These are phyloP conservation scores for Leptodontidium sp. DNA, from an alignment of 2,329 filamentous ascomycete species.

Conservation along the genomic window DNA sequence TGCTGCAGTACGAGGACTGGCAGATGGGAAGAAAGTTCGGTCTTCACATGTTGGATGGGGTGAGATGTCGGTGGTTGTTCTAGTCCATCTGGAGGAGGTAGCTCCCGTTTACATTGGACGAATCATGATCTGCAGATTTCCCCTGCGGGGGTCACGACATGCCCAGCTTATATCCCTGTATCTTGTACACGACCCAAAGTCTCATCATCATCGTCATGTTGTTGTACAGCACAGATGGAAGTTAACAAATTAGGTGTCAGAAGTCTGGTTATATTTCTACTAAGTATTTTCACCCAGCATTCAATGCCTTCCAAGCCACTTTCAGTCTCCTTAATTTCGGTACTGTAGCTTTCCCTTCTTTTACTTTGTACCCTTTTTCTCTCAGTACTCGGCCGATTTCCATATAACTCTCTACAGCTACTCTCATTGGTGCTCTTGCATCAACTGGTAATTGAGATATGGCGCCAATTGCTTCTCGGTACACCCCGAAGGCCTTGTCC, in stretches of 20 bases:
- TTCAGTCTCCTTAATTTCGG: slow-evolving; percentile 56
- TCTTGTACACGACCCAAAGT: not conserved
- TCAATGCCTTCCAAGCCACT: slow-evolving; percentile 66
- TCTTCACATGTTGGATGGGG: slow-evolving; percentile 37
- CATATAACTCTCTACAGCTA: slow-evolving; percentile 79
- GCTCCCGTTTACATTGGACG: slow-evolving; percentile 20
- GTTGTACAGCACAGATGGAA: not conserved
- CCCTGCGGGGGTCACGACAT: slow-evolving; percentile 16
- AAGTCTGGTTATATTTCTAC: slow-evolving; percentile 14
- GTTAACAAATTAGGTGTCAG: not conserved
- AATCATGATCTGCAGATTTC: slow-evolving; percentile 31
- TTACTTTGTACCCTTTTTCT: slow-evolving; percentile 51
- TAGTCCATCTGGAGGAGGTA: slow-evolving; percentile 28
- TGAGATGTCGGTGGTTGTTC: slow-evolving; percentile 7
- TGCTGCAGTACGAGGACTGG: slow-evolving; percentile 32
- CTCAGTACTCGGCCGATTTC: slow-evolving; percentile 72
- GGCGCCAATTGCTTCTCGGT: slow-evolving; percentile 59
- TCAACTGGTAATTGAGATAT: slow-evolving; percentile 69
- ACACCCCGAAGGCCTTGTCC: slow-evolving; percentile 66
- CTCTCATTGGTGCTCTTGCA: slow-evolving; percentile 69
- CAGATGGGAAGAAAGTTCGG: slow-evolving; percentile 14
- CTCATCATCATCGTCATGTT: slow-evolving; percentile 5
- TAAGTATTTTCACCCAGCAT: slow-evolving; percentile 23
- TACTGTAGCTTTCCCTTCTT: slow-evolving; percentile 54
- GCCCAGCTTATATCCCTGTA: not conserved